Evolutionary conservation across 495 filamentous ascomycete genomes (phyloP), one percentile per base, ranked within the genome.

Genomic region (Neurospora pannonica): DNA sequence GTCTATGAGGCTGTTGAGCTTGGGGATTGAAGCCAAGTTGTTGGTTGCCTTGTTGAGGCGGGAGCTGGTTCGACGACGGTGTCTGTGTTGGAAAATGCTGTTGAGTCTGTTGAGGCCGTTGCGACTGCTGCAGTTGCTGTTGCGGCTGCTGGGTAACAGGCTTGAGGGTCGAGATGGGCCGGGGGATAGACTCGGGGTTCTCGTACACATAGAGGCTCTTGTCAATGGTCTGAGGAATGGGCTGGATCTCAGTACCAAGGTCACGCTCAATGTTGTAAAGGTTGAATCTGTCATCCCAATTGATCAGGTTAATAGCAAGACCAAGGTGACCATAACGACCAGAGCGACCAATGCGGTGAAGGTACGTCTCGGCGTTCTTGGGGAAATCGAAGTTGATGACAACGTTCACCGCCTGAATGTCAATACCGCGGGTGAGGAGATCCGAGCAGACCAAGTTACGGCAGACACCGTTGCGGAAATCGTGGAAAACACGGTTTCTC

Each of bases 381-480:
- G 96, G 96, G 83, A 99, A 99, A 80, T 99, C 96, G 78, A 99
- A 99, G 83, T 99, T 99, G 87, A 99, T 99, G 77, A 99, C 96
- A 70, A 99, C 96, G 77, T 99, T 99, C 76, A 99, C 96, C 24
- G 97, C 96, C 85, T 99, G 96, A 77, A 99, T 99, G 83, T 99
- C 96, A 79, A 99, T 99, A 87, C 96, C 96, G 79, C 96, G 95
- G 74, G 96, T 99, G 39, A 99, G 89, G 38, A 99, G 88, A 84
- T 99, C 96, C 1, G 96, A 99, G 83, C 96, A 99, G 72, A 99
- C 96, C 10, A 99, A 88, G 80, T 99, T 99, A 74, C 96, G 94
- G 83, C 94, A 97, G 72, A 97, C 94, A 72, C 96, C 96, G 77
- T 98, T 98, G 71, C 96, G 90, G 86, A 99, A 99, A 81, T 99